These are phyloP conservation scores for Amesomyces nigricolor DNA, from an alignment of 2,329 filamentous ascomycete species.

Conservation along the genomic window DNA sequence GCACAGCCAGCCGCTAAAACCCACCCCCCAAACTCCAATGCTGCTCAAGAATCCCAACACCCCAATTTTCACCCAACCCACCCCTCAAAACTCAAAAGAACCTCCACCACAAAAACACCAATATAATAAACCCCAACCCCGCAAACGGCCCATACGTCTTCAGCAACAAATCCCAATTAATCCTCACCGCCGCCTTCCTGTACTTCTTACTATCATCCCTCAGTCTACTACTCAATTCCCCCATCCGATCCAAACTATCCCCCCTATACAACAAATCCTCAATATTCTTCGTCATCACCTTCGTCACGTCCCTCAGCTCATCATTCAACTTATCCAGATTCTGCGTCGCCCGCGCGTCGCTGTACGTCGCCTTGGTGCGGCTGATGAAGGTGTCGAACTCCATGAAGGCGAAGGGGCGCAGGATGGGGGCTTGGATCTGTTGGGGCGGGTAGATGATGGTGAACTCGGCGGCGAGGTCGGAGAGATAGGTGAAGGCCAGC, in stretches of 20 bases:
- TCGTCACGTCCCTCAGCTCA: slow-evolving; percentile 93
- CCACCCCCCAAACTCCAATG: slow-evolving; percentile 15
- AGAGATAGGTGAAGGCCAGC: slow-evolving; percentile 95
- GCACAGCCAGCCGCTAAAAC: slow-evolving; percentile 4
- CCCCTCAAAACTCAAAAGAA: slow-evolving; percentile 64
- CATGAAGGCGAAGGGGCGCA: slow-evolving; percentile 93
- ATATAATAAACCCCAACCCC: slow-evolving; percentile 70
- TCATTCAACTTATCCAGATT: slow-evolving; percentile 95
- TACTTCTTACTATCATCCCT: slow-evolving; percentile 95
- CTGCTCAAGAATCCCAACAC: slow-evolving; percentile 8
- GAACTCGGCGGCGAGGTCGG: slow-evolving; percentile 88
- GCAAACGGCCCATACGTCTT: slow-evolving; percentile 96
- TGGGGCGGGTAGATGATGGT: slow-evolving; percentile 69
- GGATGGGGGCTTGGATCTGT: slow-evolving; percentile 66
- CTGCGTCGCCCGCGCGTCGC: slow-evolving; percentile 82
- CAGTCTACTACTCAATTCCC: slow-evolving; percentile 81
- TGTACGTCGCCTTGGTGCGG: slow-evolving; percentile 88
- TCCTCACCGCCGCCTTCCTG: slow-evolving; percentile 81
- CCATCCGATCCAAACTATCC: slow-evolving; percentile 93
- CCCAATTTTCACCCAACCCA: background rate
- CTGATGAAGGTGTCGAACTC: slow-evolving; percentile 97
- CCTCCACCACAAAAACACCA: slow-evolving; percentile 86
- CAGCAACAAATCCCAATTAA: slow-evolving; percentile 94
- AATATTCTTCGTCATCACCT: slow-evolving; percentile 99
- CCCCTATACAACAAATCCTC: slow-evolving; percentile 94